These are phyloP conservation scores for Vicia villosa DNA, from an alignment of 306 rosid species.

Conservation along the genomic window DNA sequence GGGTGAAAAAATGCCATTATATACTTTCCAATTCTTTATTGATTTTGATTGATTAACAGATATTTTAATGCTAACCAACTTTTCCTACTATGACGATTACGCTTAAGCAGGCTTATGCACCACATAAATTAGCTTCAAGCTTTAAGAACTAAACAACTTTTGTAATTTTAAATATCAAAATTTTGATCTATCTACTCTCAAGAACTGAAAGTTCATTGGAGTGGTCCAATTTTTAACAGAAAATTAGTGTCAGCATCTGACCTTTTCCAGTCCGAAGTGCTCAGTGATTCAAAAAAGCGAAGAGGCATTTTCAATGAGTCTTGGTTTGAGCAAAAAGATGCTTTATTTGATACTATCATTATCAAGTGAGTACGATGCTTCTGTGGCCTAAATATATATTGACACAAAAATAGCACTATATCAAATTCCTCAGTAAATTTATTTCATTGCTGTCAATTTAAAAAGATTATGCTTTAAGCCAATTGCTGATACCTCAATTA, in stretches of 20 bases:
- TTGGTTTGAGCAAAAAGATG: slow-evolving; percentile 27
- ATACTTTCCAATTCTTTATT: background rate
- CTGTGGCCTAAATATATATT: background rate
- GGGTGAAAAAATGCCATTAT: slow-evolving; percentile 2
- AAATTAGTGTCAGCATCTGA: slow-evolving; percentile 12
- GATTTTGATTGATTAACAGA: background rate
- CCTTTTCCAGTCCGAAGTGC: slow-evolving; percentile 1
- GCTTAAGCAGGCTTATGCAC: background rate
- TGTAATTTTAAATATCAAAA: background rate
- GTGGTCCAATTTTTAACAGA: slow-evolving; percentile 8
- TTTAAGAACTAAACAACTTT: background rate
- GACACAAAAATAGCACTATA: background rate
- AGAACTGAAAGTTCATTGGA: background rate
- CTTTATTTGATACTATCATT: slow-evolving; percentile 8
- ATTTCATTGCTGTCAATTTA: slow-evolving; percentile 10
- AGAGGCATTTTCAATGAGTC: slow-evolving; percentile 16
- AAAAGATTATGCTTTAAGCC: background rate
- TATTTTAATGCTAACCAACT: background rate
- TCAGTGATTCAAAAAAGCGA: slow-evolving; percentile 14
- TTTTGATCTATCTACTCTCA: background rate
- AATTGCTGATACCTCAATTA: background rate
- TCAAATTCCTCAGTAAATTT: background rate
- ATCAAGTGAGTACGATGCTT: background rate
- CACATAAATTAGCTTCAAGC: background rate
- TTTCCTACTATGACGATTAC: background rate